phyloP scores from a whole-genome alignment of 192 early-diverging fungal species.

The Dissophora ornata region DNA sequence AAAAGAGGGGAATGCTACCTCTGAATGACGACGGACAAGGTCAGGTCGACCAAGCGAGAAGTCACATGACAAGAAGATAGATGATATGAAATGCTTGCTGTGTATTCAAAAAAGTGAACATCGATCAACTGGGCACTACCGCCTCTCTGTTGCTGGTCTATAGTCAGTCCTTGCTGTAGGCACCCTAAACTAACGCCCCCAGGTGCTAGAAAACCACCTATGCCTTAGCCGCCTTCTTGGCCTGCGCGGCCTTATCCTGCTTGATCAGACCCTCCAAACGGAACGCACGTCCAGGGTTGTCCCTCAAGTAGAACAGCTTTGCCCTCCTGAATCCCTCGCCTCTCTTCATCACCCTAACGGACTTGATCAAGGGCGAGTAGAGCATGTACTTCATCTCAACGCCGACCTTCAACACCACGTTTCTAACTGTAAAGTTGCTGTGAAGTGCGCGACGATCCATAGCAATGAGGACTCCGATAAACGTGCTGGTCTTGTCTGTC shows the following conservation, averaged over 20 bases:
- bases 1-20: background rate
- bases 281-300: conserved; percentile 81
- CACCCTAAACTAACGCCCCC: no score
- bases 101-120: no score
- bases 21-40: background rate
- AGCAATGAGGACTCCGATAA: conserved; percentile 79
- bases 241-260: conserved; percentile 38
- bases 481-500: conserved; percentile 62
- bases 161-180: no score
- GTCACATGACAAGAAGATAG: no score
- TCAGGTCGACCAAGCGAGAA: background rate
- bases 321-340: conserved; percentile 73
- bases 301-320: conserved; percentile 82
- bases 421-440: conserved; percentile 82
- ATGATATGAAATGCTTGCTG: no score
- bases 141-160: no score
- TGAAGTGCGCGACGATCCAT: conserved; percentile 79
- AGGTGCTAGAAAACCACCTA: no score
- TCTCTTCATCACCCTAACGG: conserved; percentile 70
- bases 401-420: conserved; percentile 79
- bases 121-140: no score
- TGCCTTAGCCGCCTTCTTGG: conserved; percentile 37
- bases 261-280: conserved; percentile 57
- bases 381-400: conserved; percentile 80
- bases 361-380: conserved; percentile 82